Base-by-base conservation (phyloP, 2,329 filamentous ascomycete genomes). In the Byssothecium circinans region DNA sequence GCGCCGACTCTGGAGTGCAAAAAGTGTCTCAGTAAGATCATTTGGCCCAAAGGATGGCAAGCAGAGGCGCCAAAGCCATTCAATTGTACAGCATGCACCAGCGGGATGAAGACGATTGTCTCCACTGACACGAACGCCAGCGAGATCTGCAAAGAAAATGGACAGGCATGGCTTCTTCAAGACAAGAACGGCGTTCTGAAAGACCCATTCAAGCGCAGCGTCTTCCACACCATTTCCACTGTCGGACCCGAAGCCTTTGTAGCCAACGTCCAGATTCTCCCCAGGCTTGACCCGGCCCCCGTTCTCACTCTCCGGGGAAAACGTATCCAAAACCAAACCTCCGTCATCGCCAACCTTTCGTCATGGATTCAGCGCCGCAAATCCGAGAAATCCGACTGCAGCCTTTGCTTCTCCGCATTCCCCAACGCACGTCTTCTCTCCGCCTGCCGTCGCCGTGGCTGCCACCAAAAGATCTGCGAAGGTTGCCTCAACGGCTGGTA, bases 31-130 rank as follows among this genome's bases (percentile, higher is more conserved):
- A 79, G 69, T 61, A 70, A 71, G 20, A 61, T 81, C 17, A 75
- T 81, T 47, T 81, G 74, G 72, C 77, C 78, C 0, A 37, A 56
- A 0, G 67, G 69, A 45, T 78, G 78, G 53, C 74, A 74, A 4
- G 22, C 39, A n/a, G 45, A 35, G 14, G 45, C 41, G 8, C 33
- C 33, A 15, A 44, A 4, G 3, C 71, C 74, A 0, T 80, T 74
- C 58, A 52, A 60, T 20, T 81, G 78, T 47, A 59, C 70, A 0
- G 74, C 74, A 7, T 81, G 78, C 53, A 34, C 52, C 0, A 53
- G 62, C 2, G 67, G 66, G 2, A 53, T 57, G 0, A 42, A 63
- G 5, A 77, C 75, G 0, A 63, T 77, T 11, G 58, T 74, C 15
- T 58, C 66, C 0, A 45, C 64, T 4, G 65, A 75, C 1, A 75